Evolutionary conservation across 192 early-diverging fungal genomes (phyloP).

Genomic region (Umbelopsis vinacea): DNA sequence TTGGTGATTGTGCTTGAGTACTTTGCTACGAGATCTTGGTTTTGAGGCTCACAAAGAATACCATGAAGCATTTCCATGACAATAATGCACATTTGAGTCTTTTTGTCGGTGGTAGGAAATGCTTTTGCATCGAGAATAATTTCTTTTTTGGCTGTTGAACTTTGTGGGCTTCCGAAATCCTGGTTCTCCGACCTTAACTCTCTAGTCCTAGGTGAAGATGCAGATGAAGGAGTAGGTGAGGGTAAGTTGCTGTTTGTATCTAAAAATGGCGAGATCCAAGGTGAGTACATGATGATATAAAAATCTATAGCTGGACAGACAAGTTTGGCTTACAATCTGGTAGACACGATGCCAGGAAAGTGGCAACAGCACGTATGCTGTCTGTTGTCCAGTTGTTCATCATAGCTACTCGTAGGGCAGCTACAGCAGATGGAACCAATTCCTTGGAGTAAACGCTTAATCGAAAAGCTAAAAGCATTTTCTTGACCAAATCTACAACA

Average conservation of each 20-base stretch:
- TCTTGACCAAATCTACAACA: constrained; percentile 62
- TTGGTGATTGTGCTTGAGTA: constrained; percentile 61
- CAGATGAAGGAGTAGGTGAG: not conserved
- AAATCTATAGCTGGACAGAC: not conserved
- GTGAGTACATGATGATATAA: not conserved
- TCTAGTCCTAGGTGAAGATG: not conserved
- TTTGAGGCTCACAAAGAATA: constrained; percentile 56
- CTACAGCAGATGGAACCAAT: constrained; percentile 53
- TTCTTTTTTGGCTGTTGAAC: not conserved
- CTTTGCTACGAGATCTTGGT: constrained; percentile 50
- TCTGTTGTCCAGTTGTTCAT: constrained; percentile 63
- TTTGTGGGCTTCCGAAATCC: not conserved
- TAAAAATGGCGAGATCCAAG: not conserved
- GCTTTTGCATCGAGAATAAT: constrained; percentile 24
- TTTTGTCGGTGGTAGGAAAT: not conserved
- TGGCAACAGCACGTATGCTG: constrained; percentile 59
- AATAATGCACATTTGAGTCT: constrained; percentile 38
- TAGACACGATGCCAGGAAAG: constrained; percentile 65
- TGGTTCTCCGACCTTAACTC: not conserved
- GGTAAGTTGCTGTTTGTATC: not conserved
- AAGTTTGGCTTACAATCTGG: constrained; percentile 49
- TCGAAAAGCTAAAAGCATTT: constrained; percentile 61
- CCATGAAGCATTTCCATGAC: constrained; percentile 71
- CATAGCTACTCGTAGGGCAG: constrained; percentile 57
- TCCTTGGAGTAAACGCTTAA: constrained; percentile 62